Conservation (phyloP, 257 asterid genomes). For the Vinca minor region DNA sequence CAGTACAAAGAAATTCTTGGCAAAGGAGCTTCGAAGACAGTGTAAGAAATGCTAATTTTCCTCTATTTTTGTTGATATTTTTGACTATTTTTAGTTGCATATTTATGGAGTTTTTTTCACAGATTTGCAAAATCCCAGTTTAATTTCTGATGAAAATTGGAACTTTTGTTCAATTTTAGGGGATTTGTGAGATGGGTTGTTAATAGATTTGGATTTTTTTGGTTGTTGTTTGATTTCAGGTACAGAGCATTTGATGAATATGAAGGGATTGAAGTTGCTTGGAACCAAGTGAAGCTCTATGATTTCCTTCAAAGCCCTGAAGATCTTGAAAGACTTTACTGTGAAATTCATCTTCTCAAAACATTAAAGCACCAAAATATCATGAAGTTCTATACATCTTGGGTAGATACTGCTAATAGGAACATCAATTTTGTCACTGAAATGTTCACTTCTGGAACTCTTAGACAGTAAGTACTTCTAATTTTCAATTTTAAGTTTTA, state of each 20-base stretch:
- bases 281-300: conserved; percentile 45
- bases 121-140: conserved; percentile 16
- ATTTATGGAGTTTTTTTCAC: conserved; percentile 4
- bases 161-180: conserved; percentile 7
- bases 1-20: conserved; percentile 47
- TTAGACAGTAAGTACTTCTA: conserved; percentile 36
- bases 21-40: conserved; percentile 50
- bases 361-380: conserved; percentile 38
- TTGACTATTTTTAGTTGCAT: not conserved
- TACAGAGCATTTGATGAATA: conserved; percentile 49
- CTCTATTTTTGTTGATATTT: not conserved
- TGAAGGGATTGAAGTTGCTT: conserved; percentile 52
- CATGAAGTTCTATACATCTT: conserved; percentile 47
- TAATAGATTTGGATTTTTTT: conserved; percentile 3
- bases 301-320: conserved; percentile 50
- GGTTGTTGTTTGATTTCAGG: conserved; percentile 26
- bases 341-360: conserved; percentile 47
- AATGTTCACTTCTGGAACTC: conserved; percentile 49
- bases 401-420: conserved; percentile 47
- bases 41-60: conserved; percentile 27
- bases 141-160: conserved; percentile 3
- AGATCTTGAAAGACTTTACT: conserved; percentile 44
- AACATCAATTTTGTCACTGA: conserved; percentile 52
- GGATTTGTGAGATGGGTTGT: not conserved
- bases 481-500: not conserved